Conservation (phyloP, 306 rosid species). For the Sechiopsis laciniata region DNA sequence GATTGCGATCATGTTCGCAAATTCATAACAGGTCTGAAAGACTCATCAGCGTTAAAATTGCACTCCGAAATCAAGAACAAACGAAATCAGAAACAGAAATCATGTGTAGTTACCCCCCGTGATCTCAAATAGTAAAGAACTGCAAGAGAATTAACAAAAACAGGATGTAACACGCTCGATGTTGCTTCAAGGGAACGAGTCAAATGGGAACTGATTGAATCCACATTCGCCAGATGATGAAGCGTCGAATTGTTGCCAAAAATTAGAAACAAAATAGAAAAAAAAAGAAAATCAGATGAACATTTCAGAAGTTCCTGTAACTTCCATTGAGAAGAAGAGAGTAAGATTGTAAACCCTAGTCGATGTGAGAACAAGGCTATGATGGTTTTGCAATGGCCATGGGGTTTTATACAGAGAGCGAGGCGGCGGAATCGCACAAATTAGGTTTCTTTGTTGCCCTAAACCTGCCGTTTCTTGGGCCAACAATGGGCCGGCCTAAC, state of each 20-base stretch:
- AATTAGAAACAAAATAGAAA: background rate
- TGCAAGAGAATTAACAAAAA: conserved; percentile 20
- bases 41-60: conserved; percentile 49
- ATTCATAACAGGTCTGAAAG: conserved; percentile 90
- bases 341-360: background rate
- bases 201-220: conserved; percentile 50
- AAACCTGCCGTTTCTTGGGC: background rate
- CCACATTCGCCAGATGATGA: conserved; percentile 90
- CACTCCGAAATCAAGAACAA: background rate
- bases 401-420: background rate
- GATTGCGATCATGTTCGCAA: conserved; percentile 75
- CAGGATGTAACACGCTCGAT: conserved; percentile 42
- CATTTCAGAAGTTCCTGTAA: background rate
- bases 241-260: conserved; percentile 31
- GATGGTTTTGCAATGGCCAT: background rate
- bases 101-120: conserved; percentile 46
- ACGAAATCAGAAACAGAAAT: too few relatives aligned
- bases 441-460: background rate
- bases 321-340: too few relatives aligned
- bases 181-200: conserved; percentile 99
- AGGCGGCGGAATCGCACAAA: background rate
- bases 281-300: background rate
- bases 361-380: background rate
- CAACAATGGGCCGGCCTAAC: conserved; percentile 4
- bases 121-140: conserved; percentile 17